Evolutionary conservation across 129 eudicot genomes (phyloP).

Genomic region (Dittrichia graveolens): DNA sequence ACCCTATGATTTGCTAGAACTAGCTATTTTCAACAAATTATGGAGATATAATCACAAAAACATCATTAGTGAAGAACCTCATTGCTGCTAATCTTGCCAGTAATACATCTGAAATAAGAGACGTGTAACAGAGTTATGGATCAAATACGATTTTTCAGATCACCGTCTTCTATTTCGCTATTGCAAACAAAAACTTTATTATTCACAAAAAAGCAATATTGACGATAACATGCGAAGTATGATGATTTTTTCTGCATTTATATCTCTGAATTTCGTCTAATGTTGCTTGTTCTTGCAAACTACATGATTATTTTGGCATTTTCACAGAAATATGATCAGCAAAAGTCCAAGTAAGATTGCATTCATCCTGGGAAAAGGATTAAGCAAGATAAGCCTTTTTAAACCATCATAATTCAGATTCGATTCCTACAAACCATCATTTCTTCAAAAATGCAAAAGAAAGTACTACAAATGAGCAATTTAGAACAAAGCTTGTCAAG

Average conservation of each 20-base stretch:
- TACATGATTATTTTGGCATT: not conserved
- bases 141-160: no score
- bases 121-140: no score
- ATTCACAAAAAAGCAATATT: no score
- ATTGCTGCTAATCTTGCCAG: not conserved
- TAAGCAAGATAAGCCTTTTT: not conserved
- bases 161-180: no score
- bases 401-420: not conserved
- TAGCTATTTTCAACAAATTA: not conserved
- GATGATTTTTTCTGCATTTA: no score
- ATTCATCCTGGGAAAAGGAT: no score
- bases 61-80: not conserved
- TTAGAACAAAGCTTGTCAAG: not conserved
- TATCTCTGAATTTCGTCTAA: no score
- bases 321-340: not conserved
- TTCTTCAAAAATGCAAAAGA: not conserved
- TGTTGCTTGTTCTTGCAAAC: no score
- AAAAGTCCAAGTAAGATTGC: no score
- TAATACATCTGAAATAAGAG: no score
- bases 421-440: not conserved
- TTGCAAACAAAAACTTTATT: no score
- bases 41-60: not conserved
- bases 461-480: not conserved
- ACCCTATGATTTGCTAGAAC: not conserved
- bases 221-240: no score